A percentile compares a stretch with the other conserved stretches of the same genome.
phyloP scores from a whole-genome alignment of 148 eudicot species.

The Chenopodium formosanum region DNA sequence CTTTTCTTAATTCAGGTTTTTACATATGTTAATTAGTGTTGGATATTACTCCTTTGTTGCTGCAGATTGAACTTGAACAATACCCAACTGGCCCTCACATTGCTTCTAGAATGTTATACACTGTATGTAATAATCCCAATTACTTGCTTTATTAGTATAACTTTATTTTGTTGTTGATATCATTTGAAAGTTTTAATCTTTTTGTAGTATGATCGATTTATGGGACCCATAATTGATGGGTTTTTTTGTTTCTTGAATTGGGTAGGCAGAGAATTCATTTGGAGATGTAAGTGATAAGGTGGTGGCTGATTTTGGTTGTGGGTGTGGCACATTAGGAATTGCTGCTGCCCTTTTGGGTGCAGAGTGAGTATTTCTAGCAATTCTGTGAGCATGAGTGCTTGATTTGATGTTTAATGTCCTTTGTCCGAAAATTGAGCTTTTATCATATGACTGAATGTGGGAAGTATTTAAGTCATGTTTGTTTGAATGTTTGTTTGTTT shows the following conservation, averaged over 20 bases:
- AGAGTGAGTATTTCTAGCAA: constrained; percentile 49
- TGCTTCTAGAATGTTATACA: constrained; percentile 91
- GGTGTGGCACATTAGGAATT: constrained; percentile 93
- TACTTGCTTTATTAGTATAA: neutral
- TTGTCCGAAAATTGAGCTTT: neutral
- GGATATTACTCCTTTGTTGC: constrained; percentile 12
- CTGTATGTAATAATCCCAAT: constrained; percentile 41
- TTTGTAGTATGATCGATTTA: neutral
- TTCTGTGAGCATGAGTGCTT: neutral
- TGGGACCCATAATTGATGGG: constrained; percentile 20
- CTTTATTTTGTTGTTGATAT: neutral
- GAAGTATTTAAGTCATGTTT: constrained; percentile 2
- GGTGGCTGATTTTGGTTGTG: constrained; percentile 98
- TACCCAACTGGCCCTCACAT: constrained; percentile 98
- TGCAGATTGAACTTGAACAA: constrained; percentile 92
- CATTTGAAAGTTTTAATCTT: neutral
- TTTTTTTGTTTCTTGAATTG: constrained; percentile 20
- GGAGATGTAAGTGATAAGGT: constrained; percentile 75
- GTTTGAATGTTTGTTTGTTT: neutral
- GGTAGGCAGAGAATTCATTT: constrained; percentile 88
- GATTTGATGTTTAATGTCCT: neutral
- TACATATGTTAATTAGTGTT: neutral
- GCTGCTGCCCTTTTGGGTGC: constrained; percentile 93
- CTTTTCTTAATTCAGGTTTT: neutral
- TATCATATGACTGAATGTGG: neutral